These are phyloP conservation scores for Salisapilia sapeloensis DNA, from an alignment of 352 stramenopile genomes.

Conservation along the genomic window DNA sequence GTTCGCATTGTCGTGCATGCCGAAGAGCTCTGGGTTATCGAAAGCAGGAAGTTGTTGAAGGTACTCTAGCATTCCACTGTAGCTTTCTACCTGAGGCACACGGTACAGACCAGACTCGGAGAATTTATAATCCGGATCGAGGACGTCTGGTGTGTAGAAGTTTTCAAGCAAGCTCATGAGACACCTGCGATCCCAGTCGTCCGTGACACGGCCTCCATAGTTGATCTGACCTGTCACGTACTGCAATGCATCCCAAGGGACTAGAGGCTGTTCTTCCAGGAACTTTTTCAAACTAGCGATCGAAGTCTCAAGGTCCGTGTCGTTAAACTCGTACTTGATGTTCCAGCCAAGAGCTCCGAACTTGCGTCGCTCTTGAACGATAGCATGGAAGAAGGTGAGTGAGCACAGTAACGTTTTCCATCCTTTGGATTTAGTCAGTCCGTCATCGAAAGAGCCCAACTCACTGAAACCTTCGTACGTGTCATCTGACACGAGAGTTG, in stretches of 20 bases:
- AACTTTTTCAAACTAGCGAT: constrained; percentile 83
- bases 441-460: constrained; percentile 41
- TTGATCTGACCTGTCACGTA: constrained; percentile 94
- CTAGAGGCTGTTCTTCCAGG: constrained; percentile 75
- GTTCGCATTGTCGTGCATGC: constrained; percentile 94
- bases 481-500: constrained; percentile 69
- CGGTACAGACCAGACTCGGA: constrained; percentile 80
- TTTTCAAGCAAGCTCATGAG: constrained; percentile 87
- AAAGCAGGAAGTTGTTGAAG: constrained; percentile 64
- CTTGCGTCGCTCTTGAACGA: constrained; percentile 88
- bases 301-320: constrained; percentile 89
- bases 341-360: constrained; percentile 92
- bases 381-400: constrained; percentile 89
- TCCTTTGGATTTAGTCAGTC: constrained; percentile 30
- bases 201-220: constrained; percentile 90
- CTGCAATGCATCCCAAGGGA: constrained; percentile 87
- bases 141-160: constrained; percentile 78
- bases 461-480: constrained; percentile 34
- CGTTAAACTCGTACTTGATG: constrained; percentile 93
- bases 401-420: constrained; percentile 84
- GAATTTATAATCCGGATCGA: constrained; percentile 75
- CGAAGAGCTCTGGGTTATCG: constrained; percentile 89
- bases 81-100: constrained; percentile 21
- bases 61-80: constrained; percentile 64
- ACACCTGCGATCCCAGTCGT: constrained; percentile 89